Evolutionary conservation across 2,329 filamentous ascomycete genomes (phyloP).

Genomic region (Fusarium hostae): DNA sequence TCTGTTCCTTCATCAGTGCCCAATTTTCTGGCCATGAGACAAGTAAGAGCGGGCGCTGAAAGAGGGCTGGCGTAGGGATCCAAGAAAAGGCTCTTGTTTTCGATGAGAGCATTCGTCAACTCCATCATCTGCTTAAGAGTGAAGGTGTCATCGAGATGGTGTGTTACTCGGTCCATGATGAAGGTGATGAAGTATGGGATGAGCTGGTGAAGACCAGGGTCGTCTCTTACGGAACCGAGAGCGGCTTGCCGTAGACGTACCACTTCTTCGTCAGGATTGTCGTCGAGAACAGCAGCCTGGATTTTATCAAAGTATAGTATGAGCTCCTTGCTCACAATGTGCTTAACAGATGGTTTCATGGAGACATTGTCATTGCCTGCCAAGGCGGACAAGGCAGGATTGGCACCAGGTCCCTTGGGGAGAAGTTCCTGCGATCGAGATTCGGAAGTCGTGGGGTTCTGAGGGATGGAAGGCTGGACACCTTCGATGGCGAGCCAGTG

Average conservation of each 20-base stretch:
- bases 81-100: slow-evolving; percentile 81
- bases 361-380: slow-evolving; percentile 85
- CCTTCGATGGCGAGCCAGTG: slow-evolving; percentile 99
- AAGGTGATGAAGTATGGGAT: slow-evolving; percentile 97
- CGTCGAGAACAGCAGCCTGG: slow-evolving; percentile 86
- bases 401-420: slow-evolving; percentile 89
- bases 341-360: slow-evolving; percentile 92
- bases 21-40: slow-evolving; percentile 81
- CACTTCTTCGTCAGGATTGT: slow-evolving; percentile 82
- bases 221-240: slow-evolving; percentile 84
- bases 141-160: slow-evolving; percentile 90
- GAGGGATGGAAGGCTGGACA: slow-evolving; percentile 94
- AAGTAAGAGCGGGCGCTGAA: slow-evolving; percentile 89
- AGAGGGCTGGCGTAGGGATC: slow-evolving; percentile 72
- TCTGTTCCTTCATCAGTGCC: slow-evolving; percentile 67
- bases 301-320: slow-evolving; percentile 98
- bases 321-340: slow-evolving; percentile 94
- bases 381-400: slow-evolving; percentile 81
- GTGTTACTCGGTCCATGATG: slow-evolving; percentile 94
- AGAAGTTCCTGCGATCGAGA: slow-evolving; percentile 85
- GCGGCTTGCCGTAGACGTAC: slow-evolving; percentile 81
- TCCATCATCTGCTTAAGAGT: slow-evolving; percentile 93
- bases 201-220: slow-evolving; percentile 93
- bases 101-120: slow-evolving; percentile 83
- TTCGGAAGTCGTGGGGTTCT: slow-evolving; percentile 91